These are phyloP conservation scores for Salix purpurea DNA, from an alignment of 345 rosid species.

Conservation along the genomic window DNA sequence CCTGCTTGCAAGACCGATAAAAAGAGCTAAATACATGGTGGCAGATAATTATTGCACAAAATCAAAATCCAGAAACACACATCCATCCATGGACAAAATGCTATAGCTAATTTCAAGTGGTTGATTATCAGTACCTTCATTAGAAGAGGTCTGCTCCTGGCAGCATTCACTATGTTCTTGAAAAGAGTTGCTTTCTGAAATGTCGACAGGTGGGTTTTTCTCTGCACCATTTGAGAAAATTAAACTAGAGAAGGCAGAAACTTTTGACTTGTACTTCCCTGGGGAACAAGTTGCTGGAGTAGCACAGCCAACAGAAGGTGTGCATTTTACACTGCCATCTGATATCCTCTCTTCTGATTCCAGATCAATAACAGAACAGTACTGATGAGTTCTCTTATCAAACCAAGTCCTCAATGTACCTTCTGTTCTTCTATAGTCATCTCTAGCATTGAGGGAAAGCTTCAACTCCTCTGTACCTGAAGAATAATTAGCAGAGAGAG, in stretches of 20 bases:
- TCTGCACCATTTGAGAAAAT: constrained; percentile 13
- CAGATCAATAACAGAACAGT: constrained; percentile 28
- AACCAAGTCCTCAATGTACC: constrained; percentile 7
- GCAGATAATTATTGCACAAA: background rate
- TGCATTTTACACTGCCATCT: constrained; percentile 1
- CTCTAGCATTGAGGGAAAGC: constrained; percentile 37
- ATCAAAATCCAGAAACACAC: background rate
- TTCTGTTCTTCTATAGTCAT: constrained; percentile 12
- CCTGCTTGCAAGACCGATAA: constrained; percentile 21
- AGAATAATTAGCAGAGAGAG: background rate
- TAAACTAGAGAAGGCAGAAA: constrained; percentile 16
- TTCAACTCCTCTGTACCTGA: constrained; percentile 29
- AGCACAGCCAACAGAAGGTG: constrained; percentile 15
- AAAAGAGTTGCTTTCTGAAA: constrained; percentile 14
- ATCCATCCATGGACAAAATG: background rate
- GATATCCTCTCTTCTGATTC: constrained; percentile 23
- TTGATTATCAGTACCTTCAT: constrained; percentile 21
- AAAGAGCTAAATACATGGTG: background rate
- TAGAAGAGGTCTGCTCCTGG: constrained; percentile 16
- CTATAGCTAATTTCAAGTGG: background rate
- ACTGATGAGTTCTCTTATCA: constrained; percentile 14
- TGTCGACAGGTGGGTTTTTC: constrained; percentile 15
- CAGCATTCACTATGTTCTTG: constrained; percentile 12
- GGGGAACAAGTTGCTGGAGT: constrained; percentile 5
- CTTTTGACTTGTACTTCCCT: constrained; percentile 15